Evolutionary conservation across 176 grass and related monocot species (phyloP).

Genomic region (Carex pumila): DNA sequence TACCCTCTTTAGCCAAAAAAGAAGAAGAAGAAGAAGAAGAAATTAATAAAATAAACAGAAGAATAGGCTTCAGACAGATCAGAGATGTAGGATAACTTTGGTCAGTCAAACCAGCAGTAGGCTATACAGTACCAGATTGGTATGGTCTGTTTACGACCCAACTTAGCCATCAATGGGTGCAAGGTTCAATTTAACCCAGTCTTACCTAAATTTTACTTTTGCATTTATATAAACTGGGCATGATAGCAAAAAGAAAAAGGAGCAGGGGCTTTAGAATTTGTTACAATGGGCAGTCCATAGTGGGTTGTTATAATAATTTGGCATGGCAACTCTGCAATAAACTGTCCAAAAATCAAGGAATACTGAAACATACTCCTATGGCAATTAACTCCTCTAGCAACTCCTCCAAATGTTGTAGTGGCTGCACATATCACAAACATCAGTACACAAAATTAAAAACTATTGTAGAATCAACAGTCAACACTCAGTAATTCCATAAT

Average conservation of each 20-base stretch:
- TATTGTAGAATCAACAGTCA: neutral
- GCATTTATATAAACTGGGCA: neutral
- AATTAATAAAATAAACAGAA: neutral
- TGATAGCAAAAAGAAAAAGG: neutral
- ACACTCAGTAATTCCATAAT: neutral
- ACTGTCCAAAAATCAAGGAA: neutral
- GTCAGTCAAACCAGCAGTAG: neutral
- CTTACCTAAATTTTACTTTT: neutral
- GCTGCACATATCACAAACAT: conserved; percentile 27
- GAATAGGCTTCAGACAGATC: neutral
- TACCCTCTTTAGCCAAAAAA: conserved; percentile 28
- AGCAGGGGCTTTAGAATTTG: neutral
- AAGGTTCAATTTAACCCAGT: neutral
- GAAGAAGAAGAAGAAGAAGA: neutral
- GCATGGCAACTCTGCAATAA: neutral
- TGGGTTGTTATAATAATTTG: neutral
- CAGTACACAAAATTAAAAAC: neutral
- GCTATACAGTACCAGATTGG: neutral
- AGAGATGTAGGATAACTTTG: neutral
- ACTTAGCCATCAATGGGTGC: neutral
- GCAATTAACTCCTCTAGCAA: conserved; percentile 79
- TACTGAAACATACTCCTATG: conserved; percentile 61
- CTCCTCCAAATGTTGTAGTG: conserved; percentile 77
- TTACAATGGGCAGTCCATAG: neutral
- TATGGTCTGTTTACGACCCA: neutral